Evolutionary conservation across 768 basidiomycete genomes (phyloP).

Genomic region (Hygrocybe punicea): DNA sequence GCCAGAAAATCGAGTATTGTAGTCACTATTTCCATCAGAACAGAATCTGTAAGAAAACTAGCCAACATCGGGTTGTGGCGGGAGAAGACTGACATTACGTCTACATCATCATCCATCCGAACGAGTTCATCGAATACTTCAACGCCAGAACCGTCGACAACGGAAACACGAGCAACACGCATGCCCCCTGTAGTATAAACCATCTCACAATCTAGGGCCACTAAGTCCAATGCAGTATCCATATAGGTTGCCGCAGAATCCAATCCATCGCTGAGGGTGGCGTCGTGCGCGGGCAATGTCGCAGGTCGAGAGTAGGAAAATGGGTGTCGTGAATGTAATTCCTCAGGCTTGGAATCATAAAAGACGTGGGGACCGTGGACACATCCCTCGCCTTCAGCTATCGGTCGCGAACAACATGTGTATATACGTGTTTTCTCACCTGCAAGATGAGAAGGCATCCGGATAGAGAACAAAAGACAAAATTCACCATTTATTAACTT

Average conservation of each 20-base stretch:
- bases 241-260: conserved; percentile 22
- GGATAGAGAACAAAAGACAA: background rate
- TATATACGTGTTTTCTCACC: conserved; percentile 68
- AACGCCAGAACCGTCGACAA: conserved; percentile 72
- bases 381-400: conserved; percentile 63
- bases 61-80: background rate
- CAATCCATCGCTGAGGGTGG: conserved; percentile 19
- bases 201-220: conserved; percentile 96
- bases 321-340: conserved; percentile 69
- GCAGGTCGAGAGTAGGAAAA: conserved; percentile 52
- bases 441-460: conserved; percentile 26
- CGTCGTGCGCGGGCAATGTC: no score
- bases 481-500: conserved; percentile 62
- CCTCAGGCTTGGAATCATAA: conserved; percentile 63
- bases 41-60: background rate
- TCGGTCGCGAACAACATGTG: conserved; percentile 72
- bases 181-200: conserved; percentile 91
- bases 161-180: conserved; percentile 85
- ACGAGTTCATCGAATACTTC: conserved; percentile 81
- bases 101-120: conserved; percentile 74
- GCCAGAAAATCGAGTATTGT: conserved; percentile 89
- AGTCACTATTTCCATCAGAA: conserved; percentile 59
- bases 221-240: conserved; percentile 59
- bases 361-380: conserved; percentile 86
- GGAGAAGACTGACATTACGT: conserved; percentile 59